Evolutionary conservation across 768 basidiomycete species (phyloP).

Genomic region (Hygrophorus pudorinus): DNA sequence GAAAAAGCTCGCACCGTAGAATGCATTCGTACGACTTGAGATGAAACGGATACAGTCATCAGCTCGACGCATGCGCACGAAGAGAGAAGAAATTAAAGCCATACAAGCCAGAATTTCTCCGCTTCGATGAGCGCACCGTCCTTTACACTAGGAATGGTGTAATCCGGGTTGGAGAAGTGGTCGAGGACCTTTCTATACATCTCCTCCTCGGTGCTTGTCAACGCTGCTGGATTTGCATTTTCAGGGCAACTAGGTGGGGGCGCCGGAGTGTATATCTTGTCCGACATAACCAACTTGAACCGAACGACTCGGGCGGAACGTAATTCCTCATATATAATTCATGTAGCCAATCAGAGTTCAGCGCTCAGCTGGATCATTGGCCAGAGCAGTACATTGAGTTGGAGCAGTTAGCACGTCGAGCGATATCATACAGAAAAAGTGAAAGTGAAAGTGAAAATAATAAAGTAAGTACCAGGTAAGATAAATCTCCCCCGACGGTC

Average conservation of each 20-base stretch:
- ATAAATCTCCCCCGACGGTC: too few species aligned
- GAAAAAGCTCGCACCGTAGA: conserved; percentile 33
- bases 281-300: conserved; percentile 2
- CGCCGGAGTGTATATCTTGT: conserved; percentile 24
- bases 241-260: conserved; percentile 14
- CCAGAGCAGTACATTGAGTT: too few species aligned
- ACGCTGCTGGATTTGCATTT: conserved; percentile 22
- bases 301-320: too few species aligned
- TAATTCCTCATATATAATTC: neutral
- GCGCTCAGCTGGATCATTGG: too few species aligned
- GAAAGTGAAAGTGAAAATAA: neutral
- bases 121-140: conserved; percentile 43
- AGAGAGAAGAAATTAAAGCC: neutral
- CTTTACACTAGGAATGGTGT: conserved; percentile 38
- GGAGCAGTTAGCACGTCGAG: neutral
- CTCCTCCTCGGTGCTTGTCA: conserved; percentile 35
- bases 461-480: too few species aligned
- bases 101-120: conserved; percentile 65
- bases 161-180: conserved; percentile 48
- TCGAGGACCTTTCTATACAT: conserved; percentile 44
- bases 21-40: conserved; percentile 55
- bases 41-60: neutral
- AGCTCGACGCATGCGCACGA: neutral
- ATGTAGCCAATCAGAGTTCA: too few species aligned
- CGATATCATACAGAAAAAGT: neutral